Evolutionary conservation across 345 rosid genomes (phyloP).

Genomic region (Lumnitzera racemosa): DNA sequence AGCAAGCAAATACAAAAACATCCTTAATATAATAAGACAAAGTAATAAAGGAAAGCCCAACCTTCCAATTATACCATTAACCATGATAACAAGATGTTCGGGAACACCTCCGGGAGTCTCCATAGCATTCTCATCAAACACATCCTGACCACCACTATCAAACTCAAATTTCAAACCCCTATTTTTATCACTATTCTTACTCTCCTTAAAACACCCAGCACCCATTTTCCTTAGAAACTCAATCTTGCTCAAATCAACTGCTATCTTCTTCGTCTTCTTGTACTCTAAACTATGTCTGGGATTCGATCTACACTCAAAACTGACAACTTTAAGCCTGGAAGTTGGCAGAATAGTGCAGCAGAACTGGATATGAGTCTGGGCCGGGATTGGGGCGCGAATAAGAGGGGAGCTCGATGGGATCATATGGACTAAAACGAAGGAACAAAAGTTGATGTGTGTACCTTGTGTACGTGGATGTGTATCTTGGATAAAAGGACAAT

Average conservation of each 20-base stretch:
- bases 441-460: no score
- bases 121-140: conserved; percentile 32
- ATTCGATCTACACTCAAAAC: background rate
- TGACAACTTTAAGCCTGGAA: no score
- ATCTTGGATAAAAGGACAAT: no score
- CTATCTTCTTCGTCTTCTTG: conserved; percentile 4
- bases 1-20: background rate
- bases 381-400: no score
- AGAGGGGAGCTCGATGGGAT: no score
- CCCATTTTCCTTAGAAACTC: conserved; percentile 29
- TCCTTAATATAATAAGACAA: background rate
- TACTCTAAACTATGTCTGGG: conserved; percentile 12
- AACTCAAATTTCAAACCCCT: conserved; percentile 38
- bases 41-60: conserved; percentile 4
- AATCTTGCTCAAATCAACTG: conserved; percentile 26
- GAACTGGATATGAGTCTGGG: no score
- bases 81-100: conserved; percentile 80
- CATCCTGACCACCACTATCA: conserved; percentile 59
- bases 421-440: no score
- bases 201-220: conserved; percentile 43
- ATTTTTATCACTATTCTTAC: conserved; percentile 10
- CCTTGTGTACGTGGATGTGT: no score
- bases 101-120: conserved; percentile 25
- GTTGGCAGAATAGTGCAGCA: no score
- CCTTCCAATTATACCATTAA: conserved; percentile 84